Base-by-base conservation (phyloP, 2,329 filamentous ascomycete species). In the Phialophora verrucosa region DNA sequence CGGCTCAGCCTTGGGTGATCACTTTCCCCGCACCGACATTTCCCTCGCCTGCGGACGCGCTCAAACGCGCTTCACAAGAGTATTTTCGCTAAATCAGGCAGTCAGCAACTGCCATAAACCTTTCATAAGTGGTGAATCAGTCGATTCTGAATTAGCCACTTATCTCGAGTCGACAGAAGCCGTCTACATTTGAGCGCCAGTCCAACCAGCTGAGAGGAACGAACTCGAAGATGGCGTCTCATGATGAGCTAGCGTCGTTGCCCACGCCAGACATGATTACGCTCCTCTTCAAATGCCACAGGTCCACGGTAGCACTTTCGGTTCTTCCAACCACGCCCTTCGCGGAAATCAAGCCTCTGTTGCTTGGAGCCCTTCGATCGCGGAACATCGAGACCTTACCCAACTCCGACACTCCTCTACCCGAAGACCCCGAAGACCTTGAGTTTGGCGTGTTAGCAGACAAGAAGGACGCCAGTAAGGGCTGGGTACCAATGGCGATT, bases 201-300 rank as follows among this genome's bases (percentile, higher is more conserved):
- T n/a, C 2, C 5, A 5, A 44, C 8, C 5, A n/a, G 4, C 38
- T 8, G 38, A 44, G 3, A 44, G 17, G 12, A 8, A 12, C 12
- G 38, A 44, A 44, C 38, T n/a, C 17, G 17, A 32, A 11, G 25
- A 62, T 47, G 38, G 49, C 32, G 5, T 54, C 60, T n/a, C 44
- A 38, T 7, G 63, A 65, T 25, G 59, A 60, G 10, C 58, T 72
- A 38, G 64, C 64, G 12, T 50, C 50, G 58, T 55, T 70, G 50
- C 71, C 69, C 27, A 69, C 68, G 56, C 83, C 87, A 53, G 79
- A 83, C n/a, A 81, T 84, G 71, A 82, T 86, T 72, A 91, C 90
- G 10, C 80, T 93, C 63, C 85, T 88, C 66, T 88, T 93, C 79
- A 92, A 92, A 77, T 85, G 90, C 75, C 88, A 90, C 74, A 86